These are phyloP conservation scores for Samsoniella hepiali DNA, from an alignment of 2,329 filamentous ascomycete species.

Conservation along the genomic window DNA sequence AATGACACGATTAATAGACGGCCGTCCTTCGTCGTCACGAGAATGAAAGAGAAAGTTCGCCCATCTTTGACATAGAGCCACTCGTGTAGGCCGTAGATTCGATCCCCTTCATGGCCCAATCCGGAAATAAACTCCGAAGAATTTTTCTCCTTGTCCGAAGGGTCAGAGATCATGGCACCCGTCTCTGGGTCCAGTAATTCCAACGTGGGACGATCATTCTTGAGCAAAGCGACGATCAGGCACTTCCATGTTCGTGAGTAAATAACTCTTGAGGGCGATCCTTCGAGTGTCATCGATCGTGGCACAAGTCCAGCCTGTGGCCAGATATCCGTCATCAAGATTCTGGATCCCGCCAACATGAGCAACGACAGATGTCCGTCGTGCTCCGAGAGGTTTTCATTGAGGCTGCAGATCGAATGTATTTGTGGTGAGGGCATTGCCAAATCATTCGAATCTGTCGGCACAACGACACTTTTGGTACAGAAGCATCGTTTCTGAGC, in stretches of 20 bases:
- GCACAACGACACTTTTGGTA: slow-evolving; percentile 47
- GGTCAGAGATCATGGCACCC: slow-evolving; percentile 48
- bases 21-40: slow-evolving; percentile 56
- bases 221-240: slow-evolving; percentile 50
- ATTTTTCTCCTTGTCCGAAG: slow-evolving; percentile 41
- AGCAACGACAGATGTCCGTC: slow-evolving; percentile 43
- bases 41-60: slow-evolving; percentile 60
- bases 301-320: slow-evolving; percentile 45
- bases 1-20: slow-evolving; percentile 55
- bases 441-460: slow-evolving; percentile 47
- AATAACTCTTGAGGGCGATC: slow-evolving; percentile 50
- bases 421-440: slow-evolving; percentile 46
- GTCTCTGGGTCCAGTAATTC: slow-evolving; percentile 56
- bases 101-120: slow-evolving; percentile 55
- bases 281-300: slow-evolving; percentile 45
- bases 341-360: slow-evolving; percentile 46
- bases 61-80: slow-evolving; percentile 59
- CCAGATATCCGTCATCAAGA: slow-evolving; percentile 54
- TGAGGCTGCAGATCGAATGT: slow-evolving; percentile 45
- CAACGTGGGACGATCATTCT: slow-evolving; percentile 45
- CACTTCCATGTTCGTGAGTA: slow-evolving; percentile 53
- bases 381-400: slow-evolving; percentile 36
- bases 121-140: slow-evolving; percentile 49
- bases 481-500: slow-evolving; percentile 31
- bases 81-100: slow-evolving; percentile 58